A percentile compares a stretch with the other conserved stretches of the same genome.
Evolutionary conservation across 768 basidiomycete genomes (phyloP).

Genomic region (Tephrocybe sp.): DNA sequence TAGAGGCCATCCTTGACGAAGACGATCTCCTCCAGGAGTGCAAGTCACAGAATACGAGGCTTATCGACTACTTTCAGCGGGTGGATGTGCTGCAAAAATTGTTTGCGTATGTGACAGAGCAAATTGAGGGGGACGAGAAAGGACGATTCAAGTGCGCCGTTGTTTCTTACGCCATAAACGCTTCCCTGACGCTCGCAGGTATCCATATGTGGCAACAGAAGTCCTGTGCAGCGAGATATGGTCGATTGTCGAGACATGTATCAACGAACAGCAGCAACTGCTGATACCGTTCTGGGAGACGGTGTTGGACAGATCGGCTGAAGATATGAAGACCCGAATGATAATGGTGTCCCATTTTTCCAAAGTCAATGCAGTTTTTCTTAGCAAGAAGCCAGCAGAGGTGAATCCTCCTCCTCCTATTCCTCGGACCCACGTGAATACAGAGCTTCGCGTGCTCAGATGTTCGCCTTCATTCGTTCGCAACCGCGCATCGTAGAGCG

Average conservation of each 20-base stretch:
- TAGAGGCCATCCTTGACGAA: constrained; percentile 92
- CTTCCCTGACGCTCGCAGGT: constrained; percentile 46
- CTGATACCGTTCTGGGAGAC: constrained; percentile 92
- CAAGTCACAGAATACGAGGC: constrained; percentile 88
- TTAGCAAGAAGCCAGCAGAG: constrained; percentile 88
- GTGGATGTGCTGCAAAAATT: constrained; percentile 79
- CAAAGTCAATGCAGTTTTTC: constrained; percentile 88
- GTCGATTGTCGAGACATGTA: constrained; percentile 89
- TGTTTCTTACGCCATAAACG: not conserved
- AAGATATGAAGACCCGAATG: constrained; percentile 86
- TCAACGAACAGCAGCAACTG: constrained; percentile 68
- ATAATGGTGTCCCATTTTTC: constrained; percentile 90
- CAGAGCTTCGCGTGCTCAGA: constrained; percentile 50
- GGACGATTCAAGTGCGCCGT: constrained; percentile 77
- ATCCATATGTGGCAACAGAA: constrained; percentile 91
- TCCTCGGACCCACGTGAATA: constrained; percentile 22
- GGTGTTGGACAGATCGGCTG: constrained; percentile 74
- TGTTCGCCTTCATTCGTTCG: constrained; percentile 87
- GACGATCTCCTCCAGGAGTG: constrained; percentile 93
- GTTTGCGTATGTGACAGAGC: constrained; percentile 83
- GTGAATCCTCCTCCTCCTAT: constrained; percentile 48
- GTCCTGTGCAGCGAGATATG: constrained; percentile 95
- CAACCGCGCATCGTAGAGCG: constrained; percentile 82
- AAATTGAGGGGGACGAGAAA: constrained; percentile 78
- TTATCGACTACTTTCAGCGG: constrained; percentile 85